Conservation (phyloP, 257 asterid species). For the Phtheirospermum japonicum region DNA sequence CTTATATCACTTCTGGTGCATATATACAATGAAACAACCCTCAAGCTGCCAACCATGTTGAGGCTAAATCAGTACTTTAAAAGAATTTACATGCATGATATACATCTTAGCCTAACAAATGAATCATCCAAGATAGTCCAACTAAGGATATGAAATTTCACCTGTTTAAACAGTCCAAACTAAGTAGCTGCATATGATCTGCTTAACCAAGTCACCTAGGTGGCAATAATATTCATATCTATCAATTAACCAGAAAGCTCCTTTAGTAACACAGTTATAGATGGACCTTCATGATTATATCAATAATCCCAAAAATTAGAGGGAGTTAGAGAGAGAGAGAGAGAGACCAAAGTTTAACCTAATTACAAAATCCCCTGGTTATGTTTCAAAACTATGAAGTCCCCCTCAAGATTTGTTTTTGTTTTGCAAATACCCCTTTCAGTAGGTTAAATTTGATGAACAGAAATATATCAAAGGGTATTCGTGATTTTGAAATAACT, state of each 20-base stretch:
- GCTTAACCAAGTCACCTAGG: conserved; percentile 81
- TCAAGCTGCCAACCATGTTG: conserved; percentile 43
- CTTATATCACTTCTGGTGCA: conserved; percentile 30
- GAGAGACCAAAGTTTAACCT: background rate
- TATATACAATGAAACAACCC: conserved; percentile 34
- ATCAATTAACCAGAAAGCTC: conserved; percentile 71
- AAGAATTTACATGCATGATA: conserved; percentile 18
- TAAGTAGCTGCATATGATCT: conserved; percentile 61
- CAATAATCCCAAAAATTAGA: conserved; percentile 26
- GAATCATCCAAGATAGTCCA: conserved; percentile 25
- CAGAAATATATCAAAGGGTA: background rate
- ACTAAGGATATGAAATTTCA: conserved; percentile 35
- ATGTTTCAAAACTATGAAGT: no score
- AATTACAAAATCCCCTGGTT: no score
- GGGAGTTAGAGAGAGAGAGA: background rate
- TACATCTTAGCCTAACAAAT: conserved; percentile 26
- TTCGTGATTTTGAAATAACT: background rate
- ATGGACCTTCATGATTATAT: conserved; percentile 33
- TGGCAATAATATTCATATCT: conserved; percentile 68
- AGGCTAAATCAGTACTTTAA: conserved; percentile 35
- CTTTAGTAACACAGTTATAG: conserved; percentile 44
- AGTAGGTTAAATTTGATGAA: background rate
- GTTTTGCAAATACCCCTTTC: background rate
- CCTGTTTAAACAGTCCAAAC: conserved; percentile 59
- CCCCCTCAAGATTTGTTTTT: no score